Evolutionary conservation across 192 early-diverging fungal genomes (phyloP), one percentile per base, ranked within the genome.

Genomic region (Chytriomyces confervae): DNA sequence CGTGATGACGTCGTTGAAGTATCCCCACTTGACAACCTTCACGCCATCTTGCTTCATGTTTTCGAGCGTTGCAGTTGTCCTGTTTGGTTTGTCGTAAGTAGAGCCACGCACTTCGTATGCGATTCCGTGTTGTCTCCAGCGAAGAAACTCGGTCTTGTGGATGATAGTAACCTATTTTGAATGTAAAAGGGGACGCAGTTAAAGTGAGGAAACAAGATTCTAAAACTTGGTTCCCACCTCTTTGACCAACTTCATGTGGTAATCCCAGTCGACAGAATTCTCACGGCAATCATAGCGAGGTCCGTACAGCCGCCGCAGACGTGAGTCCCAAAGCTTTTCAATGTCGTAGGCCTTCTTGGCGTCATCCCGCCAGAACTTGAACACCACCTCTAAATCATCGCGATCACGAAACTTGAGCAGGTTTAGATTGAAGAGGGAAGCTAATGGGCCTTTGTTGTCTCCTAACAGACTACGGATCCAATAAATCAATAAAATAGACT

Each of bases 251-350:
- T 89, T 89, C 87, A 91, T 89, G 77, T 89, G 79, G 73, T 81
- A 91, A 72, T 91, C 89, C 89, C 89, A 91, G 62, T 91, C 89
- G 51, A 88, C 62, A 7, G 81, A 74, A 67, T 85, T 84, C 20
- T 87, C 89, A 36, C 86, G 80, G 6, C 75, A 50, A 51, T 90
- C 89, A 70, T 86, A 91, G 13, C 87, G 73, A 5, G 51, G 45
- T 18, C 81, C 80, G 61, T 82, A 80, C 13, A 78, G 71, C 11
- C 47, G n/a, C 7, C 83, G 71, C 20, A 89, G 65, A 57, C 89
- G 77, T 10, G 48, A 50, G 43, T 89, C 87, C 84, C 82, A 83
- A 46, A n/a, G 53, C 8, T 49, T 63, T 24, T 63, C 67, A 18
- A 75, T 74, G 43, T 89, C 82, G 62, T 82, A 86, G 13, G 64